Percentiles rank a stretch among this genome's conserved stretches.
Conservation (phyloP, 1,139 yeast species). For the Nakaseomyces delphensis region DNA sequence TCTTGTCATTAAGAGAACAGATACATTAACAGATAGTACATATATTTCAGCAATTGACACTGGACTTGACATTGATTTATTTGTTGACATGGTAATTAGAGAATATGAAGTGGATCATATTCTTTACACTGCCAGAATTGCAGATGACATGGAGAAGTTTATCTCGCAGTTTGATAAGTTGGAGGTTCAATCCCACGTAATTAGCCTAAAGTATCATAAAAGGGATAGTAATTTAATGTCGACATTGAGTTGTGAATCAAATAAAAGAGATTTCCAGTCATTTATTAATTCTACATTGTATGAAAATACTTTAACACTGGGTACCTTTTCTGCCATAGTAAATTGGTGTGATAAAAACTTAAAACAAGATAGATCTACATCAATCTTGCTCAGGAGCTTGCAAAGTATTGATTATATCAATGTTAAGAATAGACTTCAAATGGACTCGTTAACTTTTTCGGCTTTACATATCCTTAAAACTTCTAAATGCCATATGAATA, state of each 20-base stretch:
- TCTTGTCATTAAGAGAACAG: background rate
- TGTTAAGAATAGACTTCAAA: constrained; percentile 24
- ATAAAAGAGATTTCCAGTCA: background rate
- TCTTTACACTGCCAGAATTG: background rate
- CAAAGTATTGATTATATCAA: constrained; percentile 1
- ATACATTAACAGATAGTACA: background rate
- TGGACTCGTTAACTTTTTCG: constrained; percentile 34
- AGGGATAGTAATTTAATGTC: background rate
- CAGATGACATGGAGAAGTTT: background rate
- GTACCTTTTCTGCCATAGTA: background rate
- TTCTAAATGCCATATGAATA: constrained; percentile 8
- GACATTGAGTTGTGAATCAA: background rate
- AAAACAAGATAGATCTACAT: background rate
- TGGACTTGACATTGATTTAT: background rate
- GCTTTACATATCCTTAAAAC: constrained; percentile 31
- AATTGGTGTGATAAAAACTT: background rate
- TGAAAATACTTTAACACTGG: background rate
- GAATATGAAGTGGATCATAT: background rate
- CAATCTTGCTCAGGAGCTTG: background rate
- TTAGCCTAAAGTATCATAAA: background rate
- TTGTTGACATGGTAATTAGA: background rate
- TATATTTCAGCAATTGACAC: background rate
- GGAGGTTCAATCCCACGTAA: background rate
- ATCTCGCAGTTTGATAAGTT: background rate
- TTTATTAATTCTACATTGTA: background rate